Conservation (phyloP, 1,284 basidiomycete genomes). For the Trichosporon sp. region DNA sequence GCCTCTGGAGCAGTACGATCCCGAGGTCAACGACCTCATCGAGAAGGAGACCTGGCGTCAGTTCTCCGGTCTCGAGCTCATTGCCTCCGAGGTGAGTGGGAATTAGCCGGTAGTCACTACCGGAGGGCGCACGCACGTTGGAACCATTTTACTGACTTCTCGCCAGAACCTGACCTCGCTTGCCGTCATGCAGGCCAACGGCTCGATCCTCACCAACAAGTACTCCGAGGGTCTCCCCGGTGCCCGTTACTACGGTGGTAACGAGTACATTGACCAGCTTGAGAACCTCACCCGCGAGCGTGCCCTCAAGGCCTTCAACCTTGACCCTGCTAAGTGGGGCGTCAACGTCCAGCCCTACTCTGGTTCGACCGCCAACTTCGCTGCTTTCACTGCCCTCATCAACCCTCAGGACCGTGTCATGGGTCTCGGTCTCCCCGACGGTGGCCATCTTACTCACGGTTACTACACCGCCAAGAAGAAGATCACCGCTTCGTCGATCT, state of each 20-base stretch:
- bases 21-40: constrained; percentile 93
- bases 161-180: constrained; percentile 86
- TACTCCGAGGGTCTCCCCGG: constrained; percentile 94
- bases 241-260: constrained; percentile 96
- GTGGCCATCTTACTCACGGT: constrained; percentile 96
- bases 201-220: constrained; percentile 98
- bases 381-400: constrained; percentile 92
- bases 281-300: constrained; percentile 94
- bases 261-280: constrained; percentile 95
- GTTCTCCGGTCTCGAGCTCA: constrained; percentile 85
- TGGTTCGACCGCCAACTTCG: constrained; percentile 93
- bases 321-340: constrained; percentile 88
- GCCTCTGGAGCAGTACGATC: constrained; percentile 85
- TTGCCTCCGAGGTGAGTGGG: constrained; percentile 53
- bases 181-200: constrained; percentile 97
- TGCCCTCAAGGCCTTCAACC: constrained; percentile 93
- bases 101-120: no score
- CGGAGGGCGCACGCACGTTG: not conserved
- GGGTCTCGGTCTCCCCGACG: constrained; percentile 98
- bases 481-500: constrained; percentile 99
- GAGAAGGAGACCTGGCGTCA: constrained; percentile 99
- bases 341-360: constrained; percentile 99
- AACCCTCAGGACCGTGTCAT: constrained; percentile 98
- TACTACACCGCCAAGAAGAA: constrained; percentile 99
- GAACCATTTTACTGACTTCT: not conserved